phyloP scores from a whole-genome alignment of 1,139 yeast genomes.

The Suhomyces maxii region DNA sequence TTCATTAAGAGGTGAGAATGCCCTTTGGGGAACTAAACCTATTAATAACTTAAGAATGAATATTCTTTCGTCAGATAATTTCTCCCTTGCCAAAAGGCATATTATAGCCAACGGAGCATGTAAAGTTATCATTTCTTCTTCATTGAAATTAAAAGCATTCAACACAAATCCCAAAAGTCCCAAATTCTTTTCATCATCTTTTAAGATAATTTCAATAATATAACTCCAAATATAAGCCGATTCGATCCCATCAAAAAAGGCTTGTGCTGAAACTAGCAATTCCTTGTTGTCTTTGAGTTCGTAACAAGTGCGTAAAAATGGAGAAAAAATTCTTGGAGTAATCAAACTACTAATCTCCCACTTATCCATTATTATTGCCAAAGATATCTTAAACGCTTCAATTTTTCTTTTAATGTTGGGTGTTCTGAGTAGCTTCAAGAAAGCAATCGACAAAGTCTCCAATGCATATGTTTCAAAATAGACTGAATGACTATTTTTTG shows the following conservation, averaged over 20 bases:
- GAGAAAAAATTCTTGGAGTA: constrained; percentile 68
- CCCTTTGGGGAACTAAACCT: constrained; percentile 58
- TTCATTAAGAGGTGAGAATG: constrained; percentile 46
- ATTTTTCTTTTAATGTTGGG: constrained; percentile 32
- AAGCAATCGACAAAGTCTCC: constrained; percentile 48
- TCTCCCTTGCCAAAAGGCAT: constrained; percentile 28
- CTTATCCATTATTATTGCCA: constrained; percentile 73
- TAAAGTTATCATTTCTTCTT: constrained; percentile 78
- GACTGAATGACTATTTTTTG: constrained; percentile 33
- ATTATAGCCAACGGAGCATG: constrained; percentile 75
- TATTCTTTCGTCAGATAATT: constrained; percentile 25
- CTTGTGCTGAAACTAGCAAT: constrained; percentile 56
- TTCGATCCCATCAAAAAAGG: constrained; percentile 85
- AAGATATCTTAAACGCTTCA: constrained; percentile 61
- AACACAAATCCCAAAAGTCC: constrained; percentile 59
- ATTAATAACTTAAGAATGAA: constrained; percentile 39
- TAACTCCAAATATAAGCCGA: constrained; percentile 75
- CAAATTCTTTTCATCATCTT: constrained; percentile 22
- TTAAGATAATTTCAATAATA: constrained; percentile 35
- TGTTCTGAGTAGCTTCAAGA: constrained; percentile 48
- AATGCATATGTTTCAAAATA: constrained; percentile 65
- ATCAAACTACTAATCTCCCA: constrained; percentile 88
- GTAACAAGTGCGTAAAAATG: constrained; percentile 50
- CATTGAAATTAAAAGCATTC: constrained; percentile 67
- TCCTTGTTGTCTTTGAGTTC: constrained; percentile 30